Base-by-base conservation (phyloP, 768 basidiomycete genomes). In the Mrakia gelida region DNA sequence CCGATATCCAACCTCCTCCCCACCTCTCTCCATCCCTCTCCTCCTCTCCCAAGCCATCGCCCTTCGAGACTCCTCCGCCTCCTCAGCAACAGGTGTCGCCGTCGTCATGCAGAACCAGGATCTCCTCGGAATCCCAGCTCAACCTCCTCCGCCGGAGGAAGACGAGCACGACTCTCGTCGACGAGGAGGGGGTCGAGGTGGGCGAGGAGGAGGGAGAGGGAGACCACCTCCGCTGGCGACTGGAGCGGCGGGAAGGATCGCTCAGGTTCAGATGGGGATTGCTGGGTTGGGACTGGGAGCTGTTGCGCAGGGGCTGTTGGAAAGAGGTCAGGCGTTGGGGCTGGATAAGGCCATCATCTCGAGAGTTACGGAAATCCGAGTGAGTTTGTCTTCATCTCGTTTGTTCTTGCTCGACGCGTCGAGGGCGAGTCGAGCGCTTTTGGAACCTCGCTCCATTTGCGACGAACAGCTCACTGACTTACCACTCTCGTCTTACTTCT, bases 51-150 rank as follows among this genome's bases (percentile, higher is more conserved):
- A 99, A 84, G 96, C 96, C 0, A 82, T 92, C 61, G 88, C 90
- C 16, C 84, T 98, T 21, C 90, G 92, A 79, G 88, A 91, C 85
- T 88, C 92, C 2, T 91, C 92, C 10, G 91, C 87, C 2, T 62
- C 45, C 16, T 89, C 92, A 4, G 85, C 91, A 1, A 90, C 90
- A 0, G 95, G 95, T 16, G 89, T 89, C n/a, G 88, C 92, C 7
- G 83, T 95, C 49, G 87, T 92, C 16, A 85, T 92, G 61, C 94
- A 97, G 85, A 98, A 98, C 82, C 88, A 89, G 52, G 92, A 91
- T 80, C 80, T 91, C 15, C 86, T 98, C 67, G 88, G 89, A 71
- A 92, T 94, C 56, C 88, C 91, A 0, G 83, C 88, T 2, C 92
- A 94, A 63, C 86, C 90, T 3, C 89, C 90, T 2, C 86, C 88